Evolutionary conservation across 2,329 filamentous ascomycete genomes (phyloP).

Genomic region (Hymenoscyphus scutula): DNA sequence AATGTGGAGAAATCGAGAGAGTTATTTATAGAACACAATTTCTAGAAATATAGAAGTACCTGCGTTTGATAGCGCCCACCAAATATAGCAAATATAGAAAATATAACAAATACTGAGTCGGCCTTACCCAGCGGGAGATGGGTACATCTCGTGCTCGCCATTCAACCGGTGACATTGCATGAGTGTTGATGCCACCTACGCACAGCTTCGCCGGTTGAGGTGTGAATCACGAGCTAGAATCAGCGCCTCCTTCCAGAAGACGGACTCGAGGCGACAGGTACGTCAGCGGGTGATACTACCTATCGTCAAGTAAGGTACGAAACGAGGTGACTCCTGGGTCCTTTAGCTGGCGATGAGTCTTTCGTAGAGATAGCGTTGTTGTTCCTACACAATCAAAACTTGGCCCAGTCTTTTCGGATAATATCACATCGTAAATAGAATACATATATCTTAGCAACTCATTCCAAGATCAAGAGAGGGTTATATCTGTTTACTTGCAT

Average conservation of each 20-base stretch:
- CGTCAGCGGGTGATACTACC: slow-evolving; percentile 17
- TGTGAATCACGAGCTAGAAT: slow-evolving; percentile 4
- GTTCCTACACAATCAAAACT: too few species aligned
- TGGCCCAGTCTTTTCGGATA: too few species aligned
- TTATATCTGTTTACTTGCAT: too few species aligned
- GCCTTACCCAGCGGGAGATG: neutral
- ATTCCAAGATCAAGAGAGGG: too few species aligned
- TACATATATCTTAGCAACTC: too few species aligned
- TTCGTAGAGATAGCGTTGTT: too few species aligned
- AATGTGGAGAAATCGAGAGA: neutral
- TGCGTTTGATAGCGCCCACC: neutral
- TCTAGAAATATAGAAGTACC: neutral
- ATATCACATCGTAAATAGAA: too few species aligned
- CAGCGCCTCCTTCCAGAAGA: slow-evolving; percentile 1
- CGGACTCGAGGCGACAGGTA: slow-evolving; percentile 13
- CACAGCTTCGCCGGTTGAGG: neutral
- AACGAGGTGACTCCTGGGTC: neutral
- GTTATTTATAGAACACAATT: neutral
- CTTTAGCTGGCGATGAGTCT: neutral
- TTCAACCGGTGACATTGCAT: neutral
- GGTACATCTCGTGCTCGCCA: neutral
- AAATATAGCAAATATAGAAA: neutral
- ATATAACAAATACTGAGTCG: neutral
- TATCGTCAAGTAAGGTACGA: neutral
- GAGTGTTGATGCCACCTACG: neutral